phyloP scores from a whole-genome alignment of 352 stramenopile genomes.

The Phytopythium boreale region DNA sequence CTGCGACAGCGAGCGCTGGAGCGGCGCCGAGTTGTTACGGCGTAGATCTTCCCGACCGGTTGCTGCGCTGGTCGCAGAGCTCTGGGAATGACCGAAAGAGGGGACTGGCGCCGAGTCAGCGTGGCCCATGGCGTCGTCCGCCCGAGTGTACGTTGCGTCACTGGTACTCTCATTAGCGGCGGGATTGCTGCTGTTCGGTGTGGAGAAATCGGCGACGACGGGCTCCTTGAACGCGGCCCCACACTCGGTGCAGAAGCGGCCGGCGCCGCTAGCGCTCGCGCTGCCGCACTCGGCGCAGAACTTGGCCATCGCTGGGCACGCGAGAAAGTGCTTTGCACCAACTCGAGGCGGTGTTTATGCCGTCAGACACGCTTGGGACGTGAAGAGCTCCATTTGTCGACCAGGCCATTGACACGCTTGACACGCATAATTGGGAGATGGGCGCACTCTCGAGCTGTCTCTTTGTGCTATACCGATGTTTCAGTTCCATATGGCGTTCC shows the following conservation, averaged over 20 bases:
- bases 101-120: neutral
- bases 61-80: neutral
- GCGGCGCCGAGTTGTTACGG: constrained; percentile 10
- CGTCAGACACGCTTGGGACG: neutral
- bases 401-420: neutral
- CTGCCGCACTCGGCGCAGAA: constrained; percentile 20
- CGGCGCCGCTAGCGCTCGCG: neutral
- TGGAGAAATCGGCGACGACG: constrained; percentile 1
- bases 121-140: neutral
- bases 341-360: neutral
- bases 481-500: neutral
- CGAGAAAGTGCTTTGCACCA: no score
- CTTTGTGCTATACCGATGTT: neutral
- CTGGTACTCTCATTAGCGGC: neutral
- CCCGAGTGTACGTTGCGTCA: neutral
- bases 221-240: constrained; percentile 8
- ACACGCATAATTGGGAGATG: neutral
- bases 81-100: neutral
- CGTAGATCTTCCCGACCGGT: neutral
- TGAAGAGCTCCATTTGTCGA: neutral
- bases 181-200: neutral
- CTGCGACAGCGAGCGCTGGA: constrained; percentile 3
- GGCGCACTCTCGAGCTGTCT: neutral
- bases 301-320: constrained; percentile 7
- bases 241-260: constrained; percentile 12